Percentiles rank a stretch among this genome's conserved stretches.
These are phyloP conservation scores for Phlebiopsis flavidoalba DNA, from an alignment of 768 basidiomycete species.

Conservation along the genomic window DNA sequence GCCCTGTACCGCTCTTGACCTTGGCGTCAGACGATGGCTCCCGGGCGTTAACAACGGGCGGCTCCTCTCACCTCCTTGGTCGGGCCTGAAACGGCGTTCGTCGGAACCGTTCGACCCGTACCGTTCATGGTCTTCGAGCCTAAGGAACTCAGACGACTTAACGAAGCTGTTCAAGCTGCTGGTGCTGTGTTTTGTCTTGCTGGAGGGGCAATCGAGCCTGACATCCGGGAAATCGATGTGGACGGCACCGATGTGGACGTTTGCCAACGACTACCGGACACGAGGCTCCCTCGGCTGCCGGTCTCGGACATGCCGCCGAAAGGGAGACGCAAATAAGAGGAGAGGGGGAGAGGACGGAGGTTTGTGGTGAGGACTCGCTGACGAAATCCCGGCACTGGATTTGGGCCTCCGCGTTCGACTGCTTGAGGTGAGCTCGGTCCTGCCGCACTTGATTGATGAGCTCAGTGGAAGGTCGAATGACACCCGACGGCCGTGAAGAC, in stretches of 20 bases:
- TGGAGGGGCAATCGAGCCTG: slow-evolving; percentile 2
- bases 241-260: background rate
- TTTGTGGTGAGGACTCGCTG: background rate
- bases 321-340: background rate
- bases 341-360: background rate
- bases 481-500: background rate
- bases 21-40: background rate
- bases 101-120: background rate
- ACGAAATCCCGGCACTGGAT: background rate
- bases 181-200: slow-evolving; percentile 15
- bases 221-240: background rate
- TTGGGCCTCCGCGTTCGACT: slow-evolving; percentile 1
- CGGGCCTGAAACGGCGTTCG: background rate
- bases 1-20: background rate
- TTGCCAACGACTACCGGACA: slow-evolving; percentile 5
- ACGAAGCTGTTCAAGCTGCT: slow-evolving; percentile 3
- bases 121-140: background rate
- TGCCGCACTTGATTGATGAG: slow-evolving; percentile 20
- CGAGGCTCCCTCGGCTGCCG: background rate
- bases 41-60: background rate
- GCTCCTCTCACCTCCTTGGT: background rate
- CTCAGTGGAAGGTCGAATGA: slow-evolving; percentile 13
- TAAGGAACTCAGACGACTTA: background rate
- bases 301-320: background rate
- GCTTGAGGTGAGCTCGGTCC: slow-evolving; percentile 7